phyloP scores from a whole-genome alignment of 2,329 filamentous ascomycete species.

The Alternaria sp. region DNA sequence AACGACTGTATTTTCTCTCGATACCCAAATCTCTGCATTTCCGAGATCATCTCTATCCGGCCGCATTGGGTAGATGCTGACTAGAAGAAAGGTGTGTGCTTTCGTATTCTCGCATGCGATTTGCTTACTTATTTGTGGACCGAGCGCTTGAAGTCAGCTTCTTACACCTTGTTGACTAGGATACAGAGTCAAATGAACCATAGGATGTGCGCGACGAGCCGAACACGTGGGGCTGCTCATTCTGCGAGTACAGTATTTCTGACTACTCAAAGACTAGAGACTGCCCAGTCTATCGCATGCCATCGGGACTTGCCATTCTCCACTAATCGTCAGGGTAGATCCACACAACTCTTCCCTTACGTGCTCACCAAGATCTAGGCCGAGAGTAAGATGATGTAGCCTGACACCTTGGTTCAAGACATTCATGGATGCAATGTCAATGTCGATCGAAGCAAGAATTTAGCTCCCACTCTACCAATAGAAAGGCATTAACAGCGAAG shows the following conservation, averaged over 20 bases:
- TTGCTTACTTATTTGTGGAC: neutral
- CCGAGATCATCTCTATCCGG: neutral
- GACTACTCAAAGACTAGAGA: neutral
- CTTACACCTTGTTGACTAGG: neutral
- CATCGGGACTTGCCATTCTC: neutral
- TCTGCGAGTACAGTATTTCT: neutral
- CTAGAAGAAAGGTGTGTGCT: neutral
- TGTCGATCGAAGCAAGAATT: neutral
- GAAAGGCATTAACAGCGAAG: neutral
- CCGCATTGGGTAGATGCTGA: neutral
- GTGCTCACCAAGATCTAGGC: neutral
- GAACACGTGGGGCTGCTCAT: neutral
- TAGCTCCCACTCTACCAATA: neutral
- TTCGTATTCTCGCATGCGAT: neutral
- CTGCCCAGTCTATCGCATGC: neutral
- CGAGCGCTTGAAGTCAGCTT: neutral
- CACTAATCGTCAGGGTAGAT: neutral
- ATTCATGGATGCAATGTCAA: neutral
- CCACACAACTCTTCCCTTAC: neutral
- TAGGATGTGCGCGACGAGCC: neutral
- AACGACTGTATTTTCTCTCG: neutral
- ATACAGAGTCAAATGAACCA: neutral
- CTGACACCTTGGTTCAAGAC: neutral
- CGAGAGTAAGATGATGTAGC: neutral
- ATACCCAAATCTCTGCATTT: neutral